Base-by-base conservation (phyloP, 2,329 filamentous ascomycete genomes). In the Paecilomyces fulvus region DNA sequence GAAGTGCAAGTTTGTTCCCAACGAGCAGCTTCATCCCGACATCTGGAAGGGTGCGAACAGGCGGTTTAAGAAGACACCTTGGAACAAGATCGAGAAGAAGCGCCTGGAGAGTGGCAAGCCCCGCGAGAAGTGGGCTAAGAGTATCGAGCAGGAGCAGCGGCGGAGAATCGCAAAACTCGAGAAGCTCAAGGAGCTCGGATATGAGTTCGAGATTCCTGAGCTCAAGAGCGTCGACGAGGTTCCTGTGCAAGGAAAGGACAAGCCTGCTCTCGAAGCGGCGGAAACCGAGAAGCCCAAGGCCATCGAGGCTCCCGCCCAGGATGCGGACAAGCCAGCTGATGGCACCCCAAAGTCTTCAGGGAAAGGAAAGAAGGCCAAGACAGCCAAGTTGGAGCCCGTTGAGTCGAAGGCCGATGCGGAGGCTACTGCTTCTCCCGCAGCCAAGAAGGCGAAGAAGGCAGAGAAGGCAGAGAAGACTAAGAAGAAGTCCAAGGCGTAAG, bases 21-120 rank as follows among this genome's bases (percentile, higher is more conserved):
- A 84, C 56, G 89, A 89, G 59, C 85, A 92, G 68, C 78, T 96
- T 49, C 90, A 95, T 70, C 81, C 85, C 23, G 81, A 90, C 59
- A 78, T 96, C 54, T 97, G 91, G 84, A 91, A 94, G 76, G 91
- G 91, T 37, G 90, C 91, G 66, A 92, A 95, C 74, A 85, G 84
- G 67, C 87, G 92, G 56, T 96, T 94, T 81, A 95, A 95, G 80
- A 81, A 82, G 60, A 85, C 92, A 11, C 92, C 94, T 20, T 87
- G 89, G 80, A 94, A 91, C 75, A 89, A 89, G 76, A 87, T 97
- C 71, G 88, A 88, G 58, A 89, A 89, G 52, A 80, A 84, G 64
- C 82, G 84, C 64, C 80, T 97, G 62, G 84, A 87, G 66, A 84
- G 86, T 69, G 88, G 89, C 48, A 82, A 83, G 62, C 83, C 87